Conservation (phyloP, 192 early-diverging fungal genomes). For the Geranomyces variabilis region DNA sequence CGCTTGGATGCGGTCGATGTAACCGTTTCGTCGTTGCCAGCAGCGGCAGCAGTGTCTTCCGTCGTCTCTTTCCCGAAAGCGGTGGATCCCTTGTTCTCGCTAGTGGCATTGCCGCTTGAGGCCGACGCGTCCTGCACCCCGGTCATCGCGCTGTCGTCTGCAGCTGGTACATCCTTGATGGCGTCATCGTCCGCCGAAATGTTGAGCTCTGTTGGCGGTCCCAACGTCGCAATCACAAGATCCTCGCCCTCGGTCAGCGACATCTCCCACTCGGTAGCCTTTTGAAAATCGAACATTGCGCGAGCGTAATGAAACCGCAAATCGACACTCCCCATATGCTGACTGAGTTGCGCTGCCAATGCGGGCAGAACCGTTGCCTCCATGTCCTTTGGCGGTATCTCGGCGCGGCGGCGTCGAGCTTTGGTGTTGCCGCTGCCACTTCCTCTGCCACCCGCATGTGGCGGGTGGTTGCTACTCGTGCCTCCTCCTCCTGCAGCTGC, state of each 20-base stretch:
- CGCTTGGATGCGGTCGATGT: constrained; percentile 1
- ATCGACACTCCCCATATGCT: constrained; percentile 19
- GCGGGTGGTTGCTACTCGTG: constrained; percentile 6
- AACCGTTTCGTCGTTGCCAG: not conserved
- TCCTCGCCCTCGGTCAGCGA: constrained; percentile 31
- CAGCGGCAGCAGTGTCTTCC: not conserved
- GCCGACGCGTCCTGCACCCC: not conserved
- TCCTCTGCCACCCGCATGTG: not conserved
- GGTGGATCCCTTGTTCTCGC: not conserved
- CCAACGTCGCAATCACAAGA: constrained; percentile 9
- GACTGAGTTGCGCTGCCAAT: constrained; percentile 7
- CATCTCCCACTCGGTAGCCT: constrained; percentile 41
- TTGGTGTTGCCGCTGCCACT: not conserved
- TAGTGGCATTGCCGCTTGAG: not conserved
- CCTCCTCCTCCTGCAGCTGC: not conserved
- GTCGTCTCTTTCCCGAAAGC: not conserved
- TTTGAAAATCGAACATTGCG: constrained; percentile 38
- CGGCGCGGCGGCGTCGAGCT: not conserved
- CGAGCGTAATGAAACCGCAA: constrained; percentile 21
- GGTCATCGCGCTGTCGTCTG: not conserved
- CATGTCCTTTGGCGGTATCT: constrained; percentile 10
- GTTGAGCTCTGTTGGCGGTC: not conserved
- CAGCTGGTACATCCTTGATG: not conserved
- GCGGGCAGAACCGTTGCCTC: not conserved
- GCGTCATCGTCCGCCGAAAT: not conserved